Percentiles rank a stretch among this genome's conserved stretches.
Evolutionary conservation across 2,329 filamentous ascomycete genomes (phyloP).

Genomic region (Orbilia blumenaviensis): DNA sequence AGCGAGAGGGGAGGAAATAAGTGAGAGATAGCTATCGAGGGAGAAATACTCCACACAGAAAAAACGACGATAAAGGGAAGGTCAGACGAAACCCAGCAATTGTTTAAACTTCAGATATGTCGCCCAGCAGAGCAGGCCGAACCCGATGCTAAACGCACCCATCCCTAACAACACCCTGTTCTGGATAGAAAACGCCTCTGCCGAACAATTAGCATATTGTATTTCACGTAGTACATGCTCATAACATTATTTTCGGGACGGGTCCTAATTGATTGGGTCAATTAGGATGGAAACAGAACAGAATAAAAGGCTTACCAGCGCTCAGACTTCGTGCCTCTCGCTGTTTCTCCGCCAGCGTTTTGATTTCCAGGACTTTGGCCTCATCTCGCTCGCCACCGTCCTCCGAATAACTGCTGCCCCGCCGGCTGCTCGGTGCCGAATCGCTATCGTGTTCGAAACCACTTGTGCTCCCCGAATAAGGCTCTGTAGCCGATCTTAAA

Average conservation of each 20-base stretch:
- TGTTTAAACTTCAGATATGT: conserved; percentile 43
- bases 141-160: conserved; percentile 42
- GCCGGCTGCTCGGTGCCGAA: conserved; percentile 7
- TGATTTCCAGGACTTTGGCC: background rate
- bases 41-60: background rate
- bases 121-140: conserved; percentile 47
- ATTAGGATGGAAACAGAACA: too few relatives aligned
- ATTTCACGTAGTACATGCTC: too few relatives aligned
- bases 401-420: conserved; percentile 33
- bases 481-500: background rate
- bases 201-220: background rate
- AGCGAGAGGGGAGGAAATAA: background rate
- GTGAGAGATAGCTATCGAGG: background rate
- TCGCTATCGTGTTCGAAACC: conserved; percentile 1
- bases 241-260: too few relatives aligned
- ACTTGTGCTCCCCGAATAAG: background rate
- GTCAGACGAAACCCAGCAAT: conserved; percentile 39
- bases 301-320: conserved; percentile 21
- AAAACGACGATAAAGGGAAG: background rate
- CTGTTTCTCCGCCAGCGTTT: conserved; percentile 27
- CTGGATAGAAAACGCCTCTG: conserved; percentile 52
- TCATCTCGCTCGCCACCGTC: background rate
- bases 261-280: too few relatives aligned
- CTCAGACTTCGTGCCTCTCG: conserved; percentile 43
- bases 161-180: conserved; percentile 52